phyloP scores from a whole-genome alignment of 371 early-diverging fungal genomes.

The Mortierella sp. region DNA sequence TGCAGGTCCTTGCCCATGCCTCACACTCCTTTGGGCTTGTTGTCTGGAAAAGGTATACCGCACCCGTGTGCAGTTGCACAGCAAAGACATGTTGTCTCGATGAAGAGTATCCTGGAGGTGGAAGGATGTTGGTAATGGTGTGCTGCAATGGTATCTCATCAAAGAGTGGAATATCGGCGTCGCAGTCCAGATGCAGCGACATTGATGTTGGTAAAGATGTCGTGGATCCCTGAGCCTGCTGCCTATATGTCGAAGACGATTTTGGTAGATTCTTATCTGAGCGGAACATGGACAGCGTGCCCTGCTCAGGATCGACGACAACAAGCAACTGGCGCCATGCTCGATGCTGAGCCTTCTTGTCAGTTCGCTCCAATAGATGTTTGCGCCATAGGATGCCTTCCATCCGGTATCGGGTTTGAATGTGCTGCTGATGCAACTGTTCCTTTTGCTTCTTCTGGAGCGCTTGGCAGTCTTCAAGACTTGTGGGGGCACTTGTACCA shows the following conservation, averaged over 20 bases:
- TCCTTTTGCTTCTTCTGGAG: constrained; percentile 28
- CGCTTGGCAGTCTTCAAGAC: constrained; percentile 9
- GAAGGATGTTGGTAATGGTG: constrained; percentile 79
- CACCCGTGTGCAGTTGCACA: constrained; percentile 80
- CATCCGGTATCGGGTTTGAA: constrained; percentile 65
- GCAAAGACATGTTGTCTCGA: constrained; percentile 86
- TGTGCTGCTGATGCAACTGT: constrained; percentile 22
- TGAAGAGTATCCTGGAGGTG: constrained; percentile 84
- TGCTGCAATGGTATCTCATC: constrained; percentile 79
- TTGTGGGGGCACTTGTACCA: neutral
- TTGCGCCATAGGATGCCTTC: constrained; percentile 90
- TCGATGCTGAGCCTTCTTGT: constrained; percentile 83
- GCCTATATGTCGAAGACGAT: neutral
- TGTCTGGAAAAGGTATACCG: constrained; percentile 87
- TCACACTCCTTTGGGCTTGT: constrained; percentile 69
- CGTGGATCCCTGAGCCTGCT: neutral
- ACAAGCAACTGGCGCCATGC: constrained; percentile 88
- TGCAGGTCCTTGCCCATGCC: constrained; percentile 87
- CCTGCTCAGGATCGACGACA: constrained; percentile 68
- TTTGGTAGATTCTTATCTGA: constrained; percentile 59
- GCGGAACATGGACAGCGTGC: constrained; percentile 83
- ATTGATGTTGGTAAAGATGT: neutral
- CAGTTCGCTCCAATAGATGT: constrained; percentile 80
- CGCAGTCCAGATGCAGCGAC: constrained; percentile 1
- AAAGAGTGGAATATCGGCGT: constrained; percentile 24